phyloP scores from a whole-genome alignment of 495 filamentous ascomycete species.

The Neurospora sp. region DNA sequence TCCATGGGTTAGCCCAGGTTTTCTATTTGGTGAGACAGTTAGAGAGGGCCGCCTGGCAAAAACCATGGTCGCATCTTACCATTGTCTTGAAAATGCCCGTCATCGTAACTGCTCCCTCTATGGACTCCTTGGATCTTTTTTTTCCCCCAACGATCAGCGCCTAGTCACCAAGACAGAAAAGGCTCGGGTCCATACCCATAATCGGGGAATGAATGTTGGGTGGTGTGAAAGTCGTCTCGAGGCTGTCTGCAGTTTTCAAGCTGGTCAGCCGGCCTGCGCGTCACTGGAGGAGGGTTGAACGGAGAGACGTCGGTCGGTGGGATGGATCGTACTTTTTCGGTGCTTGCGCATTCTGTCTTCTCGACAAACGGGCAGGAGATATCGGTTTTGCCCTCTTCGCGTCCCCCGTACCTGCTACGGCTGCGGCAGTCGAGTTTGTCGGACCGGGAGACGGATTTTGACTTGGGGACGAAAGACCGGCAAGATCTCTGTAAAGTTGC shows the following conservation, averaged over 20 bases:
- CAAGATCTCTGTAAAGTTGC: neutral
- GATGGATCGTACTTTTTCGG: constrained; percentile 5
- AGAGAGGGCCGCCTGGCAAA: neutral
- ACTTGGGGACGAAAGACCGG: neutral
- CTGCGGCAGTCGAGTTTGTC: neutral
- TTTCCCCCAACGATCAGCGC: neutral
- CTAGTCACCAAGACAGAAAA: constrained; percentile 2
- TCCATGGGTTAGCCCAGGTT: neutral
- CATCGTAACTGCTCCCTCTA: constrained; percentile 15
- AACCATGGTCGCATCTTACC: neutral
- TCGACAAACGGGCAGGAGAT: neutral
- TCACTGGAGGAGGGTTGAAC: neutral
- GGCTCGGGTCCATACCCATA: constrained; percentile 17
- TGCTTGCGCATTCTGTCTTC: constrained; percentile 12
- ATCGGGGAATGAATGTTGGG: constrained; percentile 18
- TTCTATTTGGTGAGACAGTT: neutral
- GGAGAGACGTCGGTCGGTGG: neutral
- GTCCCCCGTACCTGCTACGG: neutral
- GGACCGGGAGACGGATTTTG: neutral
- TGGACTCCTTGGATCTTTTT: constrained; percentile 5
- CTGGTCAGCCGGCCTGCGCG: constrained; percentile 1
- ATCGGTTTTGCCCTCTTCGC: neutral
- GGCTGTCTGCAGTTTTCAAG: neutral
- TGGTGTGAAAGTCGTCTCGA: constrained; percentile 11
- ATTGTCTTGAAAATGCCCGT: neutral